Conservation (phyloP, 179 eudicot genomes). For the Corrigiola litoralis region DNA sequence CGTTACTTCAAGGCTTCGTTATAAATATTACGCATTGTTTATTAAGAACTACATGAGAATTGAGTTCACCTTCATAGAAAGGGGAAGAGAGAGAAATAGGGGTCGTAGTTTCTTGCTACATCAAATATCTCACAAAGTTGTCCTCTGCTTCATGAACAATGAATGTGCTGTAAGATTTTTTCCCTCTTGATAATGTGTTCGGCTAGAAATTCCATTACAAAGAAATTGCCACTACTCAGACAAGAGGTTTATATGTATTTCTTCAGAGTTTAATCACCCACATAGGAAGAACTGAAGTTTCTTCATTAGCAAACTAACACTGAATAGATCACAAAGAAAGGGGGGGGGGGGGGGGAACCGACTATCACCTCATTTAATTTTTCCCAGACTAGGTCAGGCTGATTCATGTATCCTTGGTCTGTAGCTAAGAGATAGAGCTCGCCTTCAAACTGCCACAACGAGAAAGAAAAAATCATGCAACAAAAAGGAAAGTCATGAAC, state of each 20-base stretch:
- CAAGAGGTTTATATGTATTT: too few species aligned
- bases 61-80: background rate
- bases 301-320: too few species aligned
- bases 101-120: background rate
- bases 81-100: background rate
- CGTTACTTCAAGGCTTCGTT: too few species aligned
- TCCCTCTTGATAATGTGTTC: too few species aligned
- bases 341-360: too few species aligned
- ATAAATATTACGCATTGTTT: too few species aligned
- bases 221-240: too few species aligned
- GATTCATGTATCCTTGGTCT: constrained; percentile 88
- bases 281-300: too few species aligned
- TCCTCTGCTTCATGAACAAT: background rate
- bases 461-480: constrained; percentile 5
- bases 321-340: background rate
- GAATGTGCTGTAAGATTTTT: too few species aligned
- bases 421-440: constrained; percentile 76
- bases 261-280: too few species aligned
- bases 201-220: too few species aligned
- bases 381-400: constrained; percentile 96
- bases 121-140: background rate
- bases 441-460: constrained; percentile 59
- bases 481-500: background rate
- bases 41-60: too few species aligned
- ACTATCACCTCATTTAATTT: constrained; percentile 79